These are phyloP conservation scores for Diplodia seriata DNA, from an alignment of 2,329 filamentous ascomycete species.

Conservation along the genomic window DNA sequence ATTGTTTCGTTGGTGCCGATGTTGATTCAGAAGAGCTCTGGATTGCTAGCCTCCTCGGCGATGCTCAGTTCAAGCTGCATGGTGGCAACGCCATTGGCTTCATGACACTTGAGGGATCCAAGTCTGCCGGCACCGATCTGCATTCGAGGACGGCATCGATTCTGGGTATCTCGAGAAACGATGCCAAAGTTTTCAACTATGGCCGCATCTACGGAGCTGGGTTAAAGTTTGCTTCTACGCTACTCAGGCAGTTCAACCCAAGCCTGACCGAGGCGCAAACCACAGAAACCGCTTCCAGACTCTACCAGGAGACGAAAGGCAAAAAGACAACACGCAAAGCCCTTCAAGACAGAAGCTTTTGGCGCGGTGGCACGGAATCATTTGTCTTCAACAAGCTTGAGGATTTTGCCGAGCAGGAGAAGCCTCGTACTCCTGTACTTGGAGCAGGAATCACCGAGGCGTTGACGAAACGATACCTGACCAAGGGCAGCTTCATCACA, in stretches of 20 bases:
- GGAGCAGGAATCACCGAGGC: conserved; percentile 97
- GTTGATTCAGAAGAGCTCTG: conserved; percentile 97
- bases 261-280: conserved; percentile 80
- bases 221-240: conserved; percentile 86
- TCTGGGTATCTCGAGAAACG: conserved; percentile 89
- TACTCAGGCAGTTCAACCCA: conserved; percentile 94
- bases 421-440: conserved; percentile 87
- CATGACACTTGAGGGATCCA: conserved; percentile 97
- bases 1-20: conserved; percentile 94
- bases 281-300: conserved; percentile 72
- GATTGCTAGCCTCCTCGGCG: conserved; percentile 95
- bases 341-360: conserved; percentile 79
- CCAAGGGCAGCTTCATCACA: conserved; percentile 90
- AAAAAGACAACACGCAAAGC: conserved; percentile 78
- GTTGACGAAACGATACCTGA: conserved; percentile 84
- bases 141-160: conserved; percentile 94
- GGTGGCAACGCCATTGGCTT: conserved; percentile 98
- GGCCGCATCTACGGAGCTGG: conserved; percentile 98
- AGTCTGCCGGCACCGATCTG: conserved; percentile 89
- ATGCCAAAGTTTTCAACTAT: conserved; percentile 98
- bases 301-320: conserved; percentile 92
- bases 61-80: conserved; percentile 92
- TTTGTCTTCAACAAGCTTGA: conserved; percentile 99
- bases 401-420: conserved; percentile 94
- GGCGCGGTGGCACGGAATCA: conserved; percentile 94